These are phyloP conservation scores for Abelmoschus esculentus DNA, from an alignment of 345 rosid species.

Conservation along the genomic window DNA sequence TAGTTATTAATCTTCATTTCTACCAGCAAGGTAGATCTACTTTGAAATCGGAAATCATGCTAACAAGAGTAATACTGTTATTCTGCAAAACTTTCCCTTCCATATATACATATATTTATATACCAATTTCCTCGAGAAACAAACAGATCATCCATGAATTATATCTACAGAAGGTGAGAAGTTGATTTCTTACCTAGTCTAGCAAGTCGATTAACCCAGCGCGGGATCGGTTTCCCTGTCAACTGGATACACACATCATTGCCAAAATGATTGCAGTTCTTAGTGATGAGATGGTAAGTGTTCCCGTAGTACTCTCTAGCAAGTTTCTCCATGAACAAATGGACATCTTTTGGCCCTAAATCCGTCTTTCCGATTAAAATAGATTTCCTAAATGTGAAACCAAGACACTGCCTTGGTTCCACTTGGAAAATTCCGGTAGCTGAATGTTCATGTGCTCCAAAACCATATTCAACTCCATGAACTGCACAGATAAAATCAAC, in stretches of 20 bases:
- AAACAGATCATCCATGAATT: neutral
- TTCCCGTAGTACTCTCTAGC: slow-evolving; percentile 69
- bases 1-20: no score
- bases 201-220: slow-evolving; percentile 96
- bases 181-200: slow-evolving; percentile 59
- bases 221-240: slow-evolving; percentile 70
- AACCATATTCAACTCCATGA: slow-evolving; percentile 84
- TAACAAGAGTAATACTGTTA: neutral
- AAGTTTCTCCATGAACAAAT: slow-evolving; percentile 63
- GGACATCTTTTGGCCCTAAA: slow-evolving; percentile 65
- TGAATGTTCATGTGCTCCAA: slow-evolving; percentile 87
- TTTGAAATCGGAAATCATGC: neutral
- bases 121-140: neutral
- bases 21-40: no score
- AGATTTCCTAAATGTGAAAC: slow-evolving; percentile 82
- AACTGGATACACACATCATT: slow-evolving; percentile 67
- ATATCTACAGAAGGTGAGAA: neutral
- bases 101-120: neutral
- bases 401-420: slow-evolving; percentile 81
- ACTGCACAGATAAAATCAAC: slow-evolving; percentile 32
- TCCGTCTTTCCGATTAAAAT: slow-evolving; percentile 87
- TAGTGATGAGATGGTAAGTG: slow-evolving; percentile 76
- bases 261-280: slow-evolving; percentile 95
- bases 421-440: slow-evolving; percentile 89
- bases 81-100: neutral